Base-by-base conservation (phyloP, 192 early-diverging fungal genomes). In the Entomortierella beljakovae region DNA sequence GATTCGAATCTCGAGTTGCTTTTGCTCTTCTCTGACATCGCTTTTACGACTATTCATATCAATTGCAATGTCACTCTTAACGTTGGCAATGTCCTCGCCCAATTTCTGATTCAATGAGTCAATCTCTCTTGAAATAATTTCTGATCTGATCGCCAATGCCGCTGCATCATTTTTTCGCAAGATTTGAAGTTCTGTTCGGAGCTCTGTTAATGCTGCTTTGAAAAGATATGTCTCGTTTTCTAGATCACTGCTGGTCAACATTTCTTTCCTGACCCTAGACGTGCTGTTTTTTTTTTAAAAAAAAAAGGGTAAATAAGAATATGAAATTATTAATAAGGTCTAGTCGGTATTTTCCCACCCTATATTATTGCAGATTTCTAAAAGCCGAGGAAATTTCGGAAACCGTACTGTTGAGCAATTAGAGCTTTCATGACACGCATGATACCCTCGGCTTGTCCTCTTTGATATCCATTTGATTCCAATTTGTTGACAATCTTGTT, bases 41-140 rank as follows among this genome's bases (percentile, higher is more conserved):
- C 93, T 88, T 70, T 93, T 94, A 68, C 93, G 92, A 70, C 92
- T 93, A 80, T 95, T 98, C 80, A 98, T 81, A 70, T 98, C 96
- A 62, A 98, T 90, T 25, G 90, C 85, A 48, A 98, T 91, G n/a
- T 96, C 94, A 16, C 90, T 87, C 65, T 94, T 94, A 80, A 97
- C 74, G 32, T 87, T 88, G 6, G 88, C 87, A 23, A 94, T 85
- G 48, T 92, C 88, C 51, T 98, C 96, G n/a, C 89, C 84, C 35
- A 93, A 81, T 37, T 87, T 87, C 51, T 93, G 92, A 38, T 85
- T 87, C 63, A 96, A 61, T 0, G 88, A 86, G 58, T 96, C 94
- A 23, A 96, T 88, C 57, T 95, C 94, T 50, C 95, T 85, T 58
- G 89, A 85, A 31, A 96, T 93, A 1, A 79, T 74, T 0, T 94